Percentiles rank a stretch among this genome's conserved stretches.
These are phyloP conservation scores for Colletotrichum sublineola DNA, from an alignment of 2,329 filamentous ascomycete species.

Conservation along the genomic window DNA sequence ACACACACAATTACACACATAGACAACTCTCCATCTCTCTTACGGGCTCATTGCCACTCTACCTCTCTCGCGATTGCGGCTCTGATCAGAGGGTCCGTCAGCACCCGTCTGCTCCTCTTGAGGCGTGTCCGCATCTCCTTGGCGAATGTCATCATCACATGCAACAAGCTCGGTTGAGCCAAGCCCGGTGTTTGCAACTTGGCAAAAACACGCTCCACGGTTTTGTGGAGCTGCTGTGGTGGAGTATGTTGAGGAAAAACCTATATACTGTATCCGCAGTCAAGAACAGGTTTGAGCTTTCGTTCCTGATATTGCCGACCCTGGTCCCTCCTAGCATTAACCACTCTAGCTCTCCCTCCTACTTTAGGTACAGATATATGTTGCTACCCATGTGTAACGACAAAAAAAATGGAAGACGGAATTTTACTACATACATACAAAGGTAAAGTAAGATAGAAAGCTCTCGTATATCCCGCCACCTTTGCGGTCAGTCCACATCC, in stretches of 20 bases:
- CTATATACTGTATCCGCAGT: too few species aligned
- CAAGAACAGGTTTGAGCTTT: conserved; percentile 21
- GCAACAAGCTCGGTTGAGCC: not conserved
- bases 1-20: not conserved
- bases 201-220: conserved; percentile 18
- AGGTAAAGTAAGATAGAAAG: too few species aligned
- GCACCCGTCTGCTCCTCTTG: not conserved
- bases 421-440: not conserved
- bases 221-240: conserved; percentile 14
- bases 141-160: not conserved
- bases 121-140: not conserved
- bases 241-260: not conserved
- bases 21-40: not conserved
- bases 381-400: too few species aligned
- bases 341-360: too few species aligned
- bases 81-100: not conserved
- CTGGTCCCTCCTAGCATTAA: too few species aligned
- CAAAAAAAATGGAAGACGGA: not conserved
- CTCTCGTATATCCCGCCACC: not conserved
- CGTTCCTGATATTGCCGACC: not conserved
- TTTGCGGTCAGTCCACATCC: conserved; percentile 8
- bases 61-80: too few species aligned
- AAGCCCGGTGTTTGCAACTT: conserved; percentile 15
- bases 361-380: too few species aligned
- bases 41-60: not conserved